Evolutionary conservation across 331 rosid genomes (phyloP).

Genomic region (Phaseolus coccineus): DNA sequence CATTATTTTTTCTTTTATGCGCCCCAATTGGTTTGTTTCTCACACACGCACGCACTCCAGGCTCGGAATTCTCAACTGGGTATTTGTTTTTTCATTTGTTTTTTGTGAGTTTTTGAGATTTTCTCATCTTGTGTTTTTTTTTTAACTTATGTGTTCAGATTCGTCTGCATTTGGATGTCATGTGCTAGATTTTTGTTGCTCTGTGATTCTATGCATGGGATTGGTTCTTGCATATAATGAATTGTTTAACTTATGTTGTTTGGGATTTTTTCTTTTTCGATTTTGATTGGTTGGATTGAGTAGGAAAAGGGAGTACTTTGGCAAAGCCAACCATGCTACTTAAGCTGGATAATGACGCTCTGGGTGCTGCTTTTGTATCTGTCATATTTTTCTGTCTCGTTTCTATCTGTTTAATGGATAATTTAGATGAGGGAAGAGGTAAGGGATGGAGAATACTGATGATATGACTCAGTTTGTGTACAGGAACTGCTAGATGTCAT

Average conservation of each 20-base stretch:
- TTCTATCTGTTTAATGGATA: conserved; percentile 38
- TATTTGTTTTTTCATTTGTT: conserved; percentile 35
- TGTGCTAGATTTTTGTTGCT: conserved; percentile 43
- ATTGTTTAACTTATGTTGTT: conserved; percentile 37
- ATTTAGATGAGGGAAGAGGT: conserved; percentile 17
- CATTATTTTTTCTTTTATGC: conserved; percentile 5
- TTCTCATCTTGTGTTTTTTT: conserved; percentile 47
- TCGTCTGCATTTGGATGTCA: conserved; percentile 43
- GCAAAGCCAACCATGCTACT: background rate
- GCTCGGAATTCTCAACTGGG: conserved; percentile 62
- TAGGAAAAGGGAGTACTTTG: conserved; percentile 41
- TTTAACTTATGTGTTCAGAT: conserved; percentile 48
- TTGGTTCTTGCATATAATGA: conserved; percentile 27
- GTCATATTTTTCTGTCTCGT: background rate
- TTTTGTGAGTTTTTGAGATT: conserved; percentile 14
- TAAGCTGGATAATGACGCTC: conserved; percentile 38
- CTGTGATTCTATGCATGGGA: conserved; percentile 40
- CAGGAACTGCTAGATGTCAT: conserved; percentile 24
- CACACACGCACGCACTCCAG: conserved; percentile 46
- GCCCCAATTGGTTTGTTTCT: conserved; percentile 35
- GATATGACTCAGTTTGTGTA: conserved; percentile 3
- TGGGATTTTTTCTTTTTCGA: conserved; percentile 11
- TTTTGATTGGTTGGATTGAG: conserved; percentile 38
- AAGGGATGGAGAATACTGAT: background rate
- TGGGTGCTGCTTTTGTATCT: conserved; percentile 4